Conservation (phyloP, 345 rosid species). For the Heritiera fomes region DNA sequence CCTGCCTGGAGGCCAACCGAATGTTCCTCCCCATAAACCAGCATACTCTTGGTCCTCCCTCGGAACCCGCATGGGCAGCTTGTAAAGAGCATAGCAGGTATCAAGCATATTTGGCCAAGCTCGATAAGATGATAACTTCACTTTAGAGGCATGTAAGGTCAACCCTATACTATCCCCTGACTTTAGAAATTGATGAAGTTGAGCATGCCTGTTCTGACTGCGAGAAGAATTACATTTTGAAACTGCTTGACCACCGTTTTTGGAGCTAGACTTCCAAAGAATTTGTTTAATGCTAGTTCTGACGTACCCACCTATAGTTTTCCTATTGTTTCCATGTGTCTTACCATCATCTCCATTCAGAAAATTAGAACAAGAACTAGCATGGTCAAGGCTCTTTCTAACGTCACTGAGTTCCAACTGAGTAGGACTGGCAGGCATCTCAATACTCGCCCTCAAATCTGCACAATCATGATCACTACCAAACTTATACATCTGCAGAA, state of each 20-base stretch:
- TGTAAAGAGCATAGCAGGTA: constrained; percentile 71
- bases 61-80: constrained; percentile 56
- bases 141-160: constrained; percentile 47
- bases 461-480: constrained; percentile 39
- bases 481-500: constrained; percentile 47
- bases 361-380: constrained; percentile 26
- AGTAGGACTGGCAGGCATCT: constrained; percentile 40
- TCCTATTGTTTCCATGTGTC: constrained; percentile 37
- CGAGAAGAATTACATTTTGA: constrained; percentile 51
- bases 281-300: constrained; percentile 56
- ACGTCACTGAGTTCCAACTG: constrained; percentile 46
- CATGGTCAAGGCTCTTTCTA: constrained; percentile 42
- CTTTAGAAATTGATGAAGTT: constrained; percentile 58
- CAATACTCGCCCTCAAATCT: constrained; percentile 43
- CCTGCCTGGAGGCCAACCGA: constrained; percentile 85
- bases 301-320: constrained; percentile 49
- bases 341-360: constrained; percentile 39
- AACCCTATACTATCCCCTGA: constrained; percentile 66
- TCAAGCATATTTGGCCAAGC: constrained; percentile 92
- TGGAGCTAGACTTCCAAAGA: constrained; percentile 53
- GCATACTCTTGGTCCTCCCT: constrained; percentile 62
- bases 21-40: constrained; percentile 85
- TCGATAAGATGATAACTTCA: constrained; percentile 64
- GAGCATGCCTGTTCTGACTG: constrained; percentile 52
- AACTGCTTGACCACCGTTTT: constrained; percentile 30